Percentiles rank a stretch among this genome's conserved stretches.
Evolutionary conservation across 768 basidiomycete species (phyloP).

Genomic region (Postia placenta): DNA sequence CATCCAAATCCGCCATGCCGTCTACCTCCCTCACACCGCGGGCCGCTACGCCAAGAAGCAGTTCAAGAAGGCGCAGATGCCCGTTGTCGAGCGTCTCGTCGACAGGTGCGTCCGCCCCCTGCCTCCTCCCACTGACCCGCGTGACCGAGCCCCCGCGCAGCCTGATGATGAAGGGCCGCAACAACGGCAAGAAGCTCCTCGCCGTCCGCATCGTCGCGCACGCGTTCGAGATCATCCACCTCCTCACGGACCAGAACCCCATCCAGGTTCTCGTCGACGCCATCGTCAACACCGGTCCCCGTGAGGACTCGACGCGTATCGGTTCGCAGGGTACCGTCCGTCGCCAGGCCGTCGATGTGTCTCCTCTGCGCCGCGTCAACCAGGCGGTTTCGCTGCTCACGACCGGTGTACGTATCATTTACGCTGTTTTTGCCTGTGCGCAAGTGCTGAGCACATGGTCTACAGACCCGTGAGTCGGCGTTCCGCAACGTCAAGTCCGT

Average conservation of each 20-base stretch:
- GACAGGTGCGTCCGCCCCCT: slow-evolving; percentile 64
- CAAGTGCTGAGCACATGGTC: background rate
- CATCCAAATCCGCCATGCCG: slow-evolving; percentile 97
- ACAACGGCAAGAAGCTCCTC: slow-evolving; percentile 99
- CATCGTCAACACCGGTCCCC: slow-evolving; percentile 98
- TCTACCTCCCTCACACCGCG: slow-evolving; percentile 97
- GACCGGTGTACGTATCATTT: slow-evolving; percentile 67
- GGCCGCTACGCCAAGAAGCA: slow-evolving; percentile 99
- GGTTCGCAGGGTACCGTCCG: slow-evolving; percentile 99
- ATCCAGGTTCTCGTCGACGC: slow-evolving; percentile 98
- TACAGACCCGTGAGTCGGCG: slow-evolving; percentile 95
- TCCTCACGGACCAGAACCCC: slow-evolving; percentile 99
- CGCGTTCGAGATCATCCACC: slow-evolving; percentile 99
- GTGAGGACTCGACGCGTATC: slow-evolving; percentile 99
- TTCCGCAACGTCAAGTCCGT: slow-evolving; percentile 99
- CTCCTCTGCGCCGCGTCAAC: slow-evolving; percentile 96
- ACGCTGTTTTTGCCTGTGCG: background rate
- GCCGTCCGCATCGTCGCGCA: slow-evolving; percentile 99
- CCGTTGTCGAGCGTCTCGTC: slow-evolving; percentile 98
- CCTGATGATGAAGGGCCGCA: slow-evolving; percentile 99
- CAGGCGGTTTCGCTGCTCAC: slow-evolving; percentile 94
- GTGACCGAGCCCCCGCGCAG: slow-evolving; percentile 31
- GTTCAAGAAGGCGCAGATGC: slow-evolving; percentile 99
- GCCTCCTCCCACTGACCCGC: background rate
- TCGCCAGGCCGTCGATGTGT: slow-evolving; percentile 99